Base-by-base conservation (phyloP, 768 basidiomycete genomes). In the Kwoniella shandongensis region DNA sequence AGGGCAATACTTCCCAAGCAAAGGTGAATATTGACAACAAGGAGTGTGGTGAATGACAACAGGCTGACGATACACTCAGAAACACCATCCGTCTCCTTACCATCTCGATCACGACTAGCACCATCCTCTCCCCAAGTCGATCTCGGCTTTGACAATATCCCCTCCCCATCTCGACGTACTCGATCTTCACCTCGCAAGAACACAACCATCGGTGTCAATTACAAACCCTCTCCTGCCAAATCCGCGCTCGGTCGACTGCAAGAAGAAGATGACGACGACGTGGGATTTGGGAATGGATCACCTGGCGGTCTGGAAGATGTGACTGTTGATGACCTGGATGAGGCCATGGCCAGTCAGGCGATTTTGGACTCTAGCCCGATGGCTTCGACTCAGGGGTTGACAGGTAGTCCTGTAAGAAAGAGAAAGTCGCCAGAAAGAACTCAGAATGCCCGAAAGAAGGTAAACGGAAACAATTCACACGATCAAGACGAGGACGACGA, bases 61-160 rank as follows among this genome's bases (percentile, higher is more conserved):
- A 13, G 7, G 32, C 32, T 32, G 13, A 32, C 32, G 7, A 6
- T 32, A 13, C 25, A 15, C 25, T 1, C 41, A 67, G 63, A 60
- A 29, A 66, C 61, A 15, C 62, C 62, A 23, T 62, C 65, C 11
- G 58, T 67, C n/a, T 39, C 32, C 20, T 30, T 60, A 2, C 62
- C 62, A 18, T n/a, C 35, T 12, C 47, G 47, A 30, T 67, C 69
- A 3, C 48, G 47, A 25, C 39, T 62, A 4, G 35, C 57, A 4
- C 38, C 59, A n/a, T 44, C 54, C 1, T 70, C 69, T 4, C 69
- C 66, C n/a, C 30, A 44, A 17, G 35, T 62, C 1, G 38, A 41
- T 13, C 29, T 49, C 12, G 38, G 51, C 17, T 68, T 53, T 41
- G 66, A 64, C 45, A 39, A 47, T 13, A 20, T 70, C n/a, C 66